Evolutionary conservation across 2,329 filamentous ascomycete genomes (phyloP).

Genomic region (Colletotrichum filicis): DNA sequence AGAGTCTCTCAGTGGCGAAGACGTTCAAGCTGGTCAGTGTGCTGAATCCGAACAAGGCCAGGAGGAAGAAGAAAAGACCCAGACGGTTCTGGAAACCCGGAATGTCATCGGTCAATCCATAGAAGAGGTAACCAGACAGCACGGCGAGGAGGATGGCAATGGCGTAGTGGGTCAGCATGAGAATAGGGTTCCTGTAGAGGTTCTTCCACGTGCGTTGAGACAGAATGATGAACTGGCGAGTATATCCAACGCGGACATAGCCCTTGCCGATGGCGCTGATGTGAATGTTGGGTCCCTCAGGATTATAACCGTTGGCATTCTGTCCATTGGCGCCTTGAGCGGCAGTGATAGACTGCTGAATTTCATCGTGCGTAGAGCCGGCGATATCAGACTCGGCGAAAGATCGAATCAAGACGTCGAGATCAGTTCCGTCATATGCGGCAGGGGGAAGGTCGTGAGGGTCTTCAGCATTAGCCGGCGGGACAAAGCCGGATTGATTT

Average conservation of each 20-base stretch:
- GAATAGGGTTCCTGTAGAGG: slow-evolving; percentile 94
- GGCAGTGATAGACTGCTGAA: slow-evolving; percentile 72
- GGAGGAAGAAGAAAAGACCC: slow-evolving; percentile 96
- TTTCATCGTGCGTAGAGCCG: slow-evolving; percentile 79
- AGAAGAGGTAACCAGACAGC: slow-evolving; percentile 95
- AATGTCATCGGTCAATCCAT: slow-evolving; percentile 94
- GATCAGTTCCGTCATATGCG: slow-evolving; percentile 75
- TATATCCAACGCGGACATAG: slow-evolving; percentile 83
- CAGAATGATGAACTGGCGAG: slow-evolving; percentile 87
- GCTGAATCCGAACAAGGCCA: slow-evolving; percentile 96
- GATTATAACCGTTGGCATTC: slow-evolving; percentile 64
- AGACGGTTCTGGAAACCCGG: slow-evolving; percentile 97
- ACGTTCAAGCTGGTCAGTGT: slow-evolving; percentile 94
- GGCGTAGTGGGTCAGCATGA: slow-evolving; percentile 98
- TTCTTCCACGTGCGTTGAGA: slow-evolving; percentile 96
- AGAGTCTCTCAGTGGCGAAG: slow-evolving; percentile 87
- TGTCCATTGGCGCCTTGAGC: slow-evolving; percentile 76
- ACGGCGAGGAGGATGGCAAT: slow-evolving; percentile 96
- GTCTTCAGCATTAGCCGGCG: slow-evolving; percentile 76
- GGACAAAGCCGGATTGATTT: slow-evolving; percentile 55
- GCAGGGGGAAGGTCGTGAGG: slow-evolving; percentile 69
- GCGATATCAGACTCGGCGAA: slow-evolving; percentile 86
- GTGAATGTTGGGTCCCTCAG: slow-evolving; percentile 59
- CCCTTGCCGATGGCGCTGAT: slow-evolving; percentile 76
- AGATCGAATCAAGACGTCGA: slow-evolving; percentile 82